Evolutionary conservation across 345 rosid species (phyloP), one percentile per base, ranked within the genome.

Genomic region (Pugionium cornutum): DNA sequence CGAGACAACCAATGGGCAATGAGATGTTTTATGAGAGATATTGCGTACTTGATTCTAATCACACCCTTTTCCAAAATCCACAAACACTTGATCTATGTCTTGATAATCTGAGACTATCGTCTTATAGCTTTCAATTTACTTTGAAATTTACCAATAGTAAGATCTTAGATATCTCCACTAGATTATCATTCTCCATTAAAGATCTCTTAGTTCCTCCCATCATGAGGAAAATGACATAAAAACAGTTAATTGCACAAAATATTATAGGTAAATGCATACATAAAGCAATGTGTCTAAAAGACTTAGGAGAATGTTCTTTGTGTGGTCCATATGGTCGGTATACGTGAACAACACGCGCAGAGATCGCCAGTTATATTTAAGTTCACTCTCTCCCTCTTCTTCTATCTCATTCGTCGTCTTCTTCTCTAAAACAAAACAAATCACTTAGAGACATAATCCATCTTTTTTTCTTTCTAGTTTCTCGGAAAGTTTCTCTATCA

Each of bases 291-390:
- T 18, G 18, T 18, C 0, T 18, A 39, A 46, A 51, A 64, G 6
- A 33, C 28, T 2, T 18, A 18, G 37, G 41, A 48, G 33, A 49
- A 50, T 44, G 35, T 5, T 39, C 59, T 39, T 37, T 37, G 50
- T 18, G 67, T 59, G 76, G 58, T 73, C 72, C 51, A 58, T 5
- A 10, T 28, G 58, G 32, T 50, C 4, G 34, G 7, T 1, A 43
- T 35, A 18, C 63, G 77, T 73, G 77, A 73, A 30, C 33, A 44
- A 11, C 77, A 73, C 77, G 77, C 73, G 77, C 68, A 58, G 35
- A 51, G 48, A 43, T 61, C 27, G 11, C 58, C 40, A 29, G 34
- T 28, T 65, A 30, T 66, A 72, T 66, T 66, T 37, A 54, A 36
- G 1, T 1, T 50, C 11, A 2, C 34, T 28, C 44, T 53, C 44